Evolutionary conservation across 2,329 filamentous ascomycete genomes (phyloP), one percentile per base, ranked within the genome.

Genomic region (Raffaelea deltoideospora): DNA sequence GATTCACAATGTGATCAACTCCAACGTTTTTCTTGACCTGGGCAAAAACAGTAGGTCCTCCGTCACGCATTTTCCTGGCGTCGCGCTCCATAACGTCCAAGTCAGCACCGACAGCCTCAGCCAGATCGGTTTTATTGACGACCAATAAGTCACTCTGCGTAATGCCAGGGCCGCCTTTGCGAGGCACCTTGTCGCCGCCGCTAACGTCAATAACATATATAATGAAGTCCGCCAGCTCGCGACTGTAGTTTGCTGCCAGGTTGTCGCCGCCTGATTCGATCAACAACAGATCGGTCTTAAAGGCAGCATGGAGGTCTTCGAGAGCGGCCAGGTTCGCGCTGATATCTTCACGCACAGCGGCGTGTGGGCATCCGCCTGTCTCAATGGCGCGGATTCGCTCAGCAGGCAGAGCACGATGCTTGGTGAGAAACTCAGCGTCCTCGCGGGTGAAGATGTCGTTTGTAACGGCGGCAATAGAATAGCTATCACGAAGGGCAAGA

Each of bases 401-500:
- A 5, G 87, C 70, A 0, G 87, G 80, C 0, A 96, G 77, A 6
- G 90, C 90, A 45, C 73, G 69, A 68, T 95, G 71, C 39, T 77
- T 76, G 41, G 85, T 93, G 20, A 98, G 76, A 64, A 98, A 98
- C 60, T 96, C 90, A 64, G 87, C 87, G 66, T 98, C 90, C 63
- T 98, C 90, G 45, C 81, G 80, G 18, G 88, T 96, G 68, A 96
- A 96, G 67, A 96, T 96, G 67, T 96, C 88, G 68, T 96, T 96
- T 34, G 90, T 98, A 18, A 98, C 88, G 41, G 86, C 90, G 1
- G 90, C 90, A 51, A 98, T 81, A 53, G 78, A 85, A 71, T 83
- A 87, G 38, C 72, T 65, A 35, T 77, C 67, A 43, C 90, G 81
- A 7, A 98, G 76, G 8, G 80, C 79, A 26, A 77, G 77, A 64